These are phyloP conservation scores for Coniochaeta hoffmannii DNA, from an alignment of 2,329 filamentous ascomycete genomes.

Conservation along the genomic window DNA sequence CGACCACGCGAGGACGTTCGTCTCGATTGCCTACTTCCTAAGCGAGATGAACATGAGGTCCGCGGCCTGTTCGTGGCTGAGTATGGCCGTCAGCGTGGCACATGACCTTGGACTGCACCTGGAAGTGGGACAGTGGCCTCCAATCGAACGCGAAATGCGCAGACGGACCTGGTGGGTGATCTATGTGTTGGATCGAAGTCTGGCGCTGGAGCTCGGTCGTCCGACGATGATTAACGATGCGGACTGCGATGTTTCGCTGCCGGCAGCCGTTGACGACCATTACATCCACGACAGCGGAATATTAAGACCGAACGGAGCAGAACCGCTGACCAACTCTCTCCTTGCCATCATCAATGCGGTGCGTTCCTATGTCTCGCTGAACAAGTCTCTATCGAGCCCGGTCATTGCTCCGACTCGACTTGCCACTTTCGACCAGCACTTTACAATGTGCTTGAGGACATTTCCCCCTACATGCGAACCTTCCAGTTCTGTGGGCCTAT, in stretches of 20 bases:
- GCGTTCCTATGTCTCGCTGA: slow-evolving; percentile 66
- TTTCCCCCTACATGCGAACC: slow-evolving; percentile 72
- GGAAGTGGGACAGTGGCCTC: slow-evolving; percentile 65
- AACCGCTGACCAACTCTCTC: slow-evolving; percentile 61
- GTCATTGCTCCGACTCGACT: slow-evolving; percentile 61
- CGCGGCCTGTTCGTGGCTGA: slow-evolving; percentile 80
- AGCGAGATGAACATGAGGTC: slow-evolving; percentile 83
- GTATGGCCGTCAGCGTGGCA: slow-evolving; percentile 67
- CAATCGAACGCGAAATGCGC: slow-evolving; percentile 78
- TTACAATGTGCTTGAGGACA: slow-evolving; percentile 63
- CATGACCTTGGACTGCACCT: slow-evolving; percentile 79
- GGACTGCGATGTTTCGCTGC: slow-evolving; percentile 79
- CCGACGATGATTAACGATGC: slow-evolving; percentile 78
- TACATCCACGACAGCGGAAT: slow-evolving; percentile 56
- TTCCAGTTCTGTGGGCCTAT: slow-evolving; percentile 57
- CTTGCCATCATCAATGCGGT: slow-evolving; percentile 76
- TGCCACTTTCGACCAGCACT: slow-evolving; percentile 74
- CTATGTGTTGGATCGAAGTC: slow-evolving; percentile 77
- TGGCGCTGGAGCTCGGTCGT: slow-evolving; percentile 73
- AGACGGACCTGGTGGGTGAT: slow-evolving; percentile 89
- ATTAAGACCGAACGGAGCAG: slow-evolving; percentile 40
- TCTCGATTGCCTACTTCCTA: slow-evolving; percentile 72
- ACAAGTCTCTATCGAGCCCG: slow-evolving; percentile 61
- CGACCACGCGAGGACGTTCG: slow-evolving; percentile 64
- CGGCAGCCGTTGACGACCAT: slow-evolving; percentile 74